These are phyloP conservation scores for Cephalotrichum gorgonifer DNA, from an alignment of 2,329 filamentous ascomycete species.

Conservation along the genomic window DNA sequence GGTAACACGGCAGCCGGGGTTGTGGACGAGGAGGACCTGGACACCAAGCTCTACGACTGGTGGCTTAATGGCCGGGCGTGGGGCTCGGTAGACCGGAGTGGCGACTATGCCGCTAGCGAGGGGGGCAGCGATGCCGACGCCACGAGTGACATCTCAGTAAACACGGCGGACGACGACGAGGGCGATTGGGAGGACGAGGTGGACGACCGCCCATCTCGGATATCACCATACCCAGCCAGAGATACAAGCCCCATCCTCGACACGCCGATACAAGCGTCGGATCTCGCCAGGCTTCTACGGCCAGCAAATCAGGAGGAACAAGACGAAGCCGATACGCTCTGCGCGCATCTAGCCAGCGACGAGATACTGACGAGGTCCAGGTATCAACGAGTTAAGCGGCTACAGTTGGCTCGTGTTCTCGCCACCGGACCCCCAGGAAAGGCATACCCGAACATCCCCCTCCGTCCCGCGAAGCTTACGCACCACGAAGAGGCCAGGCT, in stretches of 20 bases:
- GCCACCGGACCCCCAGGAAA: conserved; percentile 10
- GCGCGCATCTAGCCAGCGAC: conserved; percentile 64
- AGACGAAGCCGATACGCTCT: conserved; percentile 70
- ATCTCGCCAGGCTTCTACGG: conserved; percentile 72
- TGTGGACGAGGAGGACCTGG: conserved; percentile 53
- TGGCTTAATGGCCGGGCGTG: conserved; percentile 79
- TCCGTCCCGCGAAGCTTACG: conserved; percentile 28
- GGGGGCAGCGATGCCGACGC: conserved; percentile 56
- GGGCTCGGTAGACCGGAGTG: conserved; percentile 71
- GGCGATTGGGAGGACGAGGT: conserved; percentile 24
- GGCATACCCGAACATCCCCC: not conserved
- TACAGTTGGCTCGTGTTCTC: conserved; percentile 57
- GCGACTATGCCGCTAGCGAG: conserved; percentile 56
- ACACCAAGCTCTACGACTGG: conserved; percentile 69
- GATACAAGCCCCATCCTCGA: conserved; percentile 52
- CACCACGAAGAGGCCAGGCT: conserved; percentile 50
- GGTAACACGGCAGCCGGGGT: conserved; percentile 17
- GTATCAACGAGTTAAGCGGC: conserved; percentile 58
- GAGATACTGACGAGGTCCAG: conserved; percentile 72
- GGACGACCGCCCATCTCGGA: conserved; percentile 63
- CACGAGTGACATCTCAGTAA: conserved; percentile 65
- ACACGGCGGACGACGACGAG: conserved; percentile 16
- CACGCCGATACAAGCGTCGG: conserved; percentile 51
- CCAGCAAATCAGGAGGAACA: conserved; percentile 68
- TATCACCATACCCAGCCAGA: conserved; percentile 31